Percentiles rank a stretch among this genome's conserved stretches.
phyloP scores from a whole-genome alignment of 2,329 filamentous ascomycete species.

The Diplodia seriata region DNA sequence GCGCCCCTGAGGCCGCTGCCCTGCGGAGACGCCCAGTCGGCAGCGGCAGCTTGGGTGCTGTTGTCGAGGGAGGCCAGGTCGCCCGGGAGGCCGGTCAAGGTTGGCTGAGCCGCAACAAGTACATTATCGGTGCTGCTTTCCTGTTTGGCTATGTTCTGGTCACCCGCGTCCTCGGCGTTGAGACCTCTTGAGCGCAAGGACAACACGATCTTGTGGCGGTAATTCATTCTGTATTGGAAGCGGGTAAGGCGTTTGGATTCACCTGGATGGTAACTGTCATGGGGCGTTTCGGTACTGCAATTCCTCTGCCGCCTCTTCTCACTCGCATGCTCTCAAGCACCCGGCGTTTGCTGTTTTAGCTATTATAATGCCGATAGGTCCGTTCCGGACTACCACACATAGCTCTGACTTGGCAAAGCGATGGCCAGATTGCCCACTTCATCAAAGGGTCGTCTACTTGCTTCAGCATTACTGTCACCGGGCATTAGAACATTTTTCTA shows the following conservation, averaged over 20 bases:
- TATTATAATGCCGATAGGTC: constrained; percentile 1
- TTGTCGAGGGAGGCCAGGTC: constrained; percentile 81
- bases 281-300: constrained; percentile 14
- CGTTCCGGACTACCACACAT: not conserved
- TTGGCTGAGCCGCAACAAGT: constrained; percentile 82
- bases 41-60: constrained; percentile 61
- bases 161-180: constrained; percentile 72
- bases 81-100: constrained; percentile 78
- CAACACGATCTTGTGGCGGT: not conserved
- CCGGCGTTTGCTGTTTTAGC: constrained; percentile 19
- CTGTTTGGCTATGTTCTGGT: constrained; percentile 86
- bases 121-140: constrained; percentile 71
- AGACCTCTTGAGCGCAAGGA: constrained; percentile 26
- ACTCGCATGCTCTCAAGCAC: constrained; percentile 22
- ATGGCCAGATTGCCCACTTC: not conserved
- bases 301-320: constrained; percentile 9
- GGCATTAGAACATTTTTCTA: constrained; percentile 11
- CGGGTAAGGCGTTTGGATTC: constrained; percentile 9
- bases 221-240: constrained; percentile 11
- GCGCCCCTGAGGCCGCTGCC: constrained; percentile 67
- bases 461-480: not conserved
- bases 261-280: constrained; percentile 15
- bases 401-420: not conserved
- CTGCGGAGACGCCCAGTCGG: constrained; percentile 68
- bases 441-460: not conserved